Evolutionary conservation across 225 moss, liverwort and hornwort genomes (phyloP).

Genomic region (Sphagnum tenellum): DNA sequence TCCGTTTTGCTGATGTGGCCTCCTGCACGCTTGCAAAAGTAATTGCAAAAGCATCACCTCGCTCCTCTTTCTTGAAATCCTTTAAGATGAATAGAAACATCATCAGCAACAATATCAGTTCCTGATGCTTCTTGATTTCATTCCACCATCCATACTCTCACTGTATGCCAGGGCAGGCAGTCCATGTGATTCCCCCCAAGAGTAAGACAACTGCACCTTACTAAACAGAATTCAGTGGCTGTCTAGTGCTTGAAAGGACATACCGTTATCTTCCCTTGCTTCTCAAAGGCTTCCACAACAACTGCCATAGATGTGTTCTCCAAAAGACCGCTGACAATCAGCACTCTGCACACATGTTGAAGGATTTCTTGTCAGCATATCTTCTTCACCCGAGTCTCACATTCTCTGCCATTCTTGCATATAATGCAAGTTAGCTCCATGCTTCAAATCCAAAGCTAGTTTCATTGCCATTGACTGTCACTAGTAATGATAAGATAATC

Average conservation of each 20-base stretch:
- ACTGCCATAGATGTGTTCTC: conserved; percentile 77
- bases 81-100: conserved; percentile 11
- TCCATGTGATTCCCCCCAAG: no score
- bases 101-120: no score
- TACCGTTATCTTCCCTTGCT: conserved; percentile 87
- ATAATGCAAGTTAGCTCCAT: no score
- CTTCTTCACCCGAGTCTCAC: no score
- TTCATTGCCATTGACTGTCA: no score
- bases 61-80: conserved; percentile 87
- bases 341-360: conserved; percentile 24
- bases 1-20: conserved; percentile 83
- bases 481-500: no score
- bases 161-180: no score
- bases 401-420: no score
- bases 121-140: no score
- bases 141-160: no score
- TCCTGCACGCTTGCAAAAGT: conserved; percentile 77
- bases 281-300: conserved; percentile 92
- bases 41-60: conserved; percentile 66
- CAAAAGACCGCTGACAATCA: conserved; percentile 82
- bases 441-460: no score
- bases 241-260: background rate
- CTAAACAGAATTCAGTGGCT: background rate
- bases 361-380: no score
- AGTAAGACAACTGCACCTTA: background rate